phyloP scores from a whole-genome alignment of 1,139 yeast species.

The Kodamaea suecica region DNA sequence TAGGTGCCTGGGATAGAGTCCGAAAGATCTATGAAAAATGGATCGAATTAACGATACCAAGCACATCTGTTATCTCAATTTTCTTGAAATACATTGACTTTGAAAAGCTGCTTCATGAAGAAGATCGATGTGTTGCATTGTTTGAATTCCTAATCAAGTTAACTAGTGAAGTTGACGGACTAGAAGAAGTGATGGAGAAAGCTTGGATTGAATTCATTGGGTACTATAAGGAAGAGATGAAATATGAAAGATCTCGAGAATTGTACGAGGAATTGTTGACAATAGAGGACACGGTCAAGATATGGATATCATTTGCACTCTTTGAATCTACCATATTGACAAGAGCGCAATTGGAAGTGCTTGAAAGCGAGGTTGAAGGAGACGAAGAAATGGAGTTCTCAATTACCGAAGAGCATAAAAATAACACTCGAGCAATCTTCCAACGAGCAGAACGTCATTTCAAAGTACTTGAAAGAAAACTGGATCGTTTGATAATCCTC shows the following conservation, averaged over 20 bases:
- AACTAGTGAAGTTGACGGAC: slow-evolving; percentile 4
- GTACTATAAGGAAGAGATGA: slow-evolving; percentile 56
- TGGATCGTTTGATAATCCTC: slow-evolving; percentile 51
- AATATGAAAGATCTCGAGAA: slow-evolving; percentile 55
- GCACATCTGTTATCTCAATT: slow-evolving; percentile 32
- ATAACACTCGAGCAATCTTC: slow-evolving; percentile 54
- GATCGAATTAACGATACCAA: slow-evolving; percentile 52
- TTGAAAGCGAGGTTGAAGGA: slow-evolving; percentile 34
- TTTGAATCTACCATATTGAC: slow-evolving; percentile 72
- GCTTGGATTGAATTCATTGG: slow-evolving; percentile 40
- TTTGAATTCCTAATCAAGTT: slow-evolving; percentile 48
- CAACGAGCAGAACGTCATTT: slow-evolving; percentile 50
- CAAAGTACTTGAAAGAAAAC: slow-evolving; percentile 33
- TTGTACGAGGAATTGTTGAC: slow-evolving; percentile 45
- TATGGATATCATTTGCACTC: slow-evolving; percentile 69
- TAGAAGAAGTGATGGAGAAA: slow-evolving; percentile 6
- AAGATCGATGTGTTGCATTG: slow-evolving; percentile 61
- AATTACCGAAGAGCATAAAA: slow-evolving; percentile 50
- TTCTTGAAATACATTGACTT: slow-evolving; percentile 57
- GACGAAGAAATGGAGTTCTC: slow-evolving; percentile 44
- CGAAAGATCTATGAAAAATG: slow-evolving; percentile 68
- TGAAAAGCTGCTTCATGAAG: slow-evolving; percentile 70
- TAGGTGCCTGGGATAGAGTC: slow-evolving; percentile 78
- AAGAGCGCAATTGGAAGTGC: slow-evolving; percentile 42
- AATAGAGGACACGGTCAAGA: slow-evolving; percentile 28